Evolutionary conservation across 192 early-diverging fungal species (phyloP).

Genomic region (Linnemannia elongata): DNA sequence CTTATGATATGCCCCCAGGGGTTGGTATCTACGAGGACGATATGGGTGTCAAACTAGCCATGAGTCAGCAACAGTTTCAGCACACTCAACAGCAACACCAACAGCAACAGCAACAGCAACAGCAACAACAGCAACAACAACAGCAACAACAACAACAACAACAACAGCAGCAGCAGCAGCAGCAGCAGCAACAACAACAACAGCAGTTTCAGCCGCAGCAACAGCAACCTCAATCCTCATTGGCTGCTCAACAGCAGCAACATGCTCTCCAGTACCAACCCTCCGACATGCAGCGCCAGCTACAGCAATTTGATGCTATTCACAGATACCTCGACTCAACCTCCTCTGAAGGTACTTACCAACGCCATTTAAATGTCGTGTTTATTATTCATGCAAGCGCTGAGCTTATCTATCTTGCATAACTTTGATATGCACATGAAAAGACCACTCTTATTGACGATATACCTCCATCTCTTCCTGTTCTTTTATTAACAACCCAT

Average conservation of each 20-base stretch:
- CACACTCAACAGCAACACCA: conserved; percentile 36
- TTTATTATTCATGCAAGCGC: conserved; percentile 1
- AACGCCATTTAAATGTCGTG: not conserved
- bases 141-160: conserved; percentile 18
- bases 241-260: conserved; percentile 23
- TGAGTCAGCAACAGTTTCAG: conserved; percentile 47
- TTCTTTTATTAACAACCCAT: not conserved
- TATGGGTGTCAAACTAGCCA: conserved; percentile 41
- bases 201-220: conserved; percentile 27
- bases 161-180: conserved; percentile 30
- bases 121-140: conserved; percentile 11
- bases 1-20: conserved; percentile 50
- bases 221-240: conserved; percentile 17
- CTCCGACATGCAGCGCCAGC: conserved; percentile 30
- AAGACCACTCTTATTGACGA: not conserved
- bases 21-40: conserved; percentile 54
- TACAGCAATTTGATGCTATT: conserved; percentile 53
- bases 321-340: conserved; percentile 33
- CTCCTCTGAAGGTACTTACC: conserved; percentile 17
- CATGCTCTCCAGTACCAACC: conserved; percentile 31
- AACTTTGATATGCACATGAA: not conserved
- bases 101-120: conserved; percentile 21
- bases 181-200: conserved; percentile 27
- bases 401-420: not conserved
- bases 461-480: not conserved